Percentiles rank a stretch among this genome's conserved stretches.
Evolutionary conservation across 169 alveolate genomes (phyloP).

Genomic region (Cryptosporidium meleagridis): DNA sequence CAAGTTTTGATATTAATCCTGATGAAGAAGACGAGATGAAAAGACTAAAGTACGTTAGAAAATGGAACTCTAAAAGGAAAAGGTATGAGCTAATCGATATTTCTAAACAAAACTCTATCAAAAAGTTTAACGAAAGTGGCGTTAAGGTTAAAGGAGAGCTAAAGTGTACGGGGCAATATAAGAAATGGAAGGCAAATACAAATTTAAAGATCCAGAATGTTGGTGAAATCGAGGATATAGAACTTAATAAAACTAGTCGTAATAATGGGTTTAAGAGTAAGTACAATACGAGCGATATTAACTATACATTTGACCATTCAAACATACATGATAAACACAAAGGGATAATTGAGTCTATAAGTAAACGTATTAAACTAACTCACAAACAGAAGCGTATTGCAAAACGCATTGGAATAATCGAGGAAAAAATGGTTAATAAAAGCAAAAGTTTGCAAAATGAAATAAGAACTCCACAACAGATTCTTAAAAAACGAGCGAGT

Average conservation of each 20-base stretch:
- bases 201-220: slow-evolving; percentile 78
- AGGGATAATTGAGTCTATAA: slow-evolving; percentile 77
- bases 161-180: slow-evolving; percentile 74
- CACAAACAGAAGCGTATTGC: slow-evolving; percentile 76
- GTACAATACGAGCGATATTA: not conserved
- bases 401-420: slow-evolving; percentile 10
- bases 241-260: not conserved
- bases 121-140: slow-evolving; percentile 61
- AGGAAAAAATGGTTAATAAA: not conserved
- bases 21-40: slow-evolving; percentile 80
- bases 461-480: slow-evolving; percentile 54
- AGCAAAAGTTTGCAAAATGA: not conserved
- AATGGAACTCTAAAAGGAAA: slow-evolving; percentile 79
- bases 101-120: slow-evolving; percentile 44
- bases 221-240: slow-evolving; percentile 79
- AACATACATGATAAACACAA: slow-evolving; percentile 67
- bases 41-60: slow-evolving; percentile 76
- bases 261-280: not conserved
- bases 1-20: slow-evolving; percentile 79
- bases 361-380: slow-evolving; percentile 75
- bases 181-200: slow-evolving; percentile 79
- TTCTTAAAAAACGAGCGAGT: slow-evolving; percentile 8
- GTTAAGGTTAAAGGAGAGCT: slow-evolving; percentile 44
- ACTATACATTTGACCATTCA: not conserved
- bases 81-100: slow-evolving; percentile 75